phyloP scores from a whole-genome alignment of 148 eudicot species.

The Vaccinium darrowii region DNA sequence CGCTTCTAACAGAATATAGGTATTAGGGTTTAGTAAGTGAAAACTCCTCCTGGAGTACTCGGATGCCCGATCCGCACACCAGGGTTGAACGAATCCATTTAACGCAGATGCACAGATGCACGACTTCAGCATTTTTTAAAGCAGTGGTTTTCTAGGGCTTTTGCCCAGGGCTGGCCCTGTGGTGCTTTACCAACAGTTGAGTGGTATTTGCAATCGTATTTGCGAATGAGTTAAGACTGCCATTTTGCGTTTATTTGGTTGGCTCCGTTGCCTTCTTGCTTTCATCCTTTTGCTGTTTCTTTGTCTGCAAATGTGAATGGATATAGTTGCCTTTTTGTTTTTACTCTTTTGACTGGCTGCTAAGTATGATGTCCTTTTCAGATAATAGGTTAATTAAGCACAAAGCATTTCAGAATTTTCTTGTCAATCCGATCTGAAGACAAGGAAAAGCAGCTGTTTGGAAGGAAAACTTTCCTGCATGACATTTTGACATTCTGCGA shows the following conservation, averaged over 20 bases:
- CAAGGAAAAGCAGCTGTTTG: constrained; percentile 28
- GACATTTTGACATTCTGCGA: constrained; percentile 49
- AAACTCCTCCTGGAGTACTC: neutral
- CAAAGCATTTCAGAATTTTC: constrained; percentile 15
- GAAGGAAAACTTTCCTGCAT: constrained; percentile 40
- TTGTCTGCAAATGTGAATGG: neutral
- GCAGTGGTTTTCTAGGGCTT: neutral
- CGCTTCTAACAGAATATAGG: neutral
- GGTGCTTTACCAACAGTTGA: neutral
- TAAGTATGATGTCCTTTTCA: constrained; percentile 14
- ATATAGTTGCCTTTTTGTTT: neutral
- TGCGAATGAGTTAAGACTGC: neutral
- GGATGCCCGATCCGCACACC: neutral
- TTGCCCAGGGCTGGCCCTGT: neutral
- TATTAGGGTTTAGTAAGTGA: neutral
- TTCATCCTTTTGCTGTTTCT: neutral
- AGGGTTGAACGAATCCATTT: neutral
- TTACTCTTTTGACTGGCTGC: constrained; percentile 16
- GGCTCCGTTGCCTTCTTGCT: neutral
- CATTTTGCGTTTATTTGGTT: neutral
- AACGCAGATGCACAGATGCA: neutral
- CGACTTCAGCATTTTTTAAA: neutral
- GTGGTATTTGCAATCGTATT: neutral
- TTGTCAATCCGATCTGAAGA: constrained; percentile 23
- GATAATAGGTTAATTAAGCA: constrained; percentile 14